Percentiles rank a stretch among this genome's conserved stretches.
Evolutionary conservation across 768 basidiomycete genomes (phyloP).

Genomic region (Phlebiopsis gigantea): DNA sequence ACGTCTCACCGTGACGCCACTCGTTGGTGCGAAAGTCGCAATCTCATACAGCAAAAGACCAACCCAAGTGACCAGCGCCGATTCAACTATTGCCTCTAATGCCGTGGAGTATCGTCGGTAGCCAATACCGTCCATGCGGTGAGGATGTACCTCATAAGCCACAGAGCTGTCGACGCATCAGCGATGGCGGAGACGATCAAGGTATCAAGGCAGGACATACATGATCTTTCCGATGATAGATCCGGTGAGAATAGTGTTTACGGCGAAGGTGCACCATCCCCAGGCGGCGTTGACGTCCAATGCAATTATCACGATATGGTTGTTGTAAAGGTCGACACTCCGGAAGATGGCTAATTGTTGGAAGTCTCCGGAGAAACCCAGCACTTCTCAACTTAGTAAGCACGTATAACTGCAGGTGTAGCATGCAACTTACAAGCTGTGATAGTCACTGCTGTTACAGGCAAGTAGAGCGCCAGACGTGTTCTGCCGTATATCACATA

Average conservation of each 20-base stretch:
- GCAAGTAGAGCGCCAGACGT: conserved; percentile 18
- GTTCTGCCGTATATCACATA: conserved; percentile 16
- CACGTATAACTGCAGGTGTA: not conserved
- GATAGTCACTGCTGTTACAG: conserved; percentile 11
- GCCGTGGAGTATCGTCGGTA: not conserved
- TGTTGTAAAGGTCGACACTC: conserved; percentile 13
- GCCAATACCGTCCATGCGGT: not conserved
- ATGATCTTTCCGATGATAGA: conserved; percentile 19
- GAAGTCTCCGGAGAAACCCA: conserved; percentile 21
- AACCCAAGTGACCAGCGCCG: conserved; percentile 21
- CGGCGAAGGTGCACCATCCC: conserved; percentile 22
- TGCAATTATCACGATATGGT: conserved; percentile 14
- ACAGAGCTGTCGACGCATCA: not conserved
- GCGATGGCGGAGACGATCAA: not conserved
- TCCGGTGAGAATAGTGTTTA: conserved; percentile 19
- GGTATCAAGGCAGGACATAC: conserved; percentile 8
- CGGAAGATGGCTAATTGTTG: conserved; percentile 16
- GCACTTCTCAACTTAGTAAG: conserved; percentile 11
- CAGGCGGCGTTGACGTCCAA: conserved; percentile 21
- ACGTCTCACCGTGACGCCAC: conserved; percentile 16
- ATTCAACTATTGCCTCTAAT: conserved; percentile 20
- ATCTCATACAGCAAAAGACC: conserved; percentile 21
- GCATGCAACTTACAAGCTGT: conserved; percentile 18
- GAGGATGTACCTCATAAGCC: not conserved
- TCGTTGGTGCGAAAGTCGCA: conserved; percentile 16